Evolutionary conservation across 768 basidiomycete genomes (phyloP), one percentile per base, ranked within the genome.

Genomic region (Chalciporus piperatus): DNA sequence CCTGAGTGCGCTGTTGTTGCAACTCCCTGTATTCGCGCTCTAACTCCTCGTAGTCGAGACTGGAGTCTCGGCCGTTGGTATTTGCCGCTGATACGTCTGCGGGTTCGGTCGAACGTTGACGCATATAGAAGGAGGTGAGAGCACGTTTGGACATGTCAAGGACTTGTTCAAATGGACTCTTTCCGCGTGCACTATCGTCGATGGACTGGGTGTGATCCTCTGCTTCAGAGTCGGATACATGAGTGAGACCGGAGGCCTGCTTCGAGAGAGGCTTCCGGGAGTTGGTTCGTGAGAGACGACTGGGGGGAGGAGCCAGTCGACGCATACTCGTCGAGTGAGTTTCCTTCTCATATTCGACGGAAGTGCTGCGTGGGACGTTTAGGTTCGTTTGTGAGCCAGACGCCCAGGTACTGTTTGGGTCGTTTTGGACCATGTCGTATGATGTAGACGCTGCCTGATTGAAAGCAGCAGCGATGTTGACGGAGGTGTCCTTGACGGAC

Each of bases 381-480:
- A 70, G 63, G 49, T 74, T 71, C 11, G 73, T 74, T 46, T 75
- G 63, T n/a, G 78, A 73, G 41, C 78, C 75, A 2, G 87, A 84
- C 3, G 82, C 82, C 89, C 87, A 89, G 1, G 84, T 69, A 47
- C 72, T 72, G 65, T 87, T 86, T 25, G 82, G 81, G 58, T 78
- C 81, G 59, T 65, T 70, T 28, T 72, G 63, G 38, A 57, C 59
- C 74, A 80, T 79, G 52, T 75, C 72, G 58, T 58, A 51, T 32
- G 65, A 71, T 4, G 63, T 62, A 45, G 64, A 73, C 19, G 79
- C 87, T 17, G 91, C 92, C 66, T 85, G 83, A 58, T 76, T 73
- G 63, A 94, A 88, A 27, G 91, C 92, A 60, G 81, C 80, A 10
- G 90, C 92, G 61, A 92, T 85, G 69, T 90, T 88, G 45, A 93